Percentiles rank a stretch among this genome's conserved stretches.
Conservation (phyloP, 176 grass and related monocot species). For the Lolium perenne region DNA sequence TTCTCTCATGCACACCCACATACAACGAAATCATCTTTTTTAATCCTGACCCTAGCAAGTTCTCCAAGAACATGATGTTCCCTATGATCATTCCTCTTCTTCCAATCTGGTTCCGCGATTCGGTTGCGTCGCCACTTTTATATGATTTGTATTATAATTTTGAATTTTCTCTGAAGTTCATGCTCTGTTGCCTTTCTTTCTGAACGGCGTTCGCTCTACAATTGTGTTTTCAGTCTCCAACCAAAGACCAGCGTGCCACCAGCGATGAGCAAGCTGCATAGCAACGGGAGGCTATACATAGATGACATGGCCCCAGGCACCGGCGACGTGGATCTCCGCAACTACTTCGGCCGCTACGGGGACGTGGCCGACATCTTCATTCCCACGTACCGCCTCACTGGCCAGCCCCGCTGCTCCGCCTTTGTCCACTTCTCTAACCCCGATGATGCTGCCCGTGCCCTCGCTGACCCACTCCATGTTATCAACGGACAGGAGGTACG, state of each 20-base stretch:
- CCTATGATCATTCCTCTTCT: neutral
- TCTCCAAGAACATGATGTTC: no score
- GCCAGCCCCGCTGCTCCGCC: slow-evolving; percentile 29
- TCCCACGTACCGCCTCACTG: slow-evolving; percentile 32
- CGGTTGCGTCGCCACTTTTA: neutral
- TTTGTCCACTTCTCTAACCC: slow-evolving; percentile 44
- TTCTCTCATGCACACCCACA: neutral
- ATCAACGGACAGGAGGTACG: slow-evolving; percentile 16
- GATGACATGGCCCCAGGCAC: slow-evolving; percentile 36
- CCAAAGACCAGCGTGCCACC: neutral
- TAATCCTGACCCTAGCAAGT: no score
- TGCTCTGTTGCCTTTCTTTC: neutral
- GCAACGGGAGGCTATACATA: slow-evolving; percentile 41
- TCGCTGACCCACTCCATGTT: neutral
- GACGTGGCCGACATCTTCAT: slow-evolving; percentile 43
- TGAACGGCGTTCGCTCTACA: neutral
- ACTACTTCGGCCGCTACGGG: slow-evolving; percentile 47
- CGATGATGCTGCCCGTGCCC: neutral
- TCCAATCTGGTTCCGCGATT: neutral
- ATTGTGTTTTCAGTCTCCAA: neutral
- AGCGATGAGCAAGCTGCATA: neutral
- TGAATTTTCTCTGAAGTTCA: neutral
- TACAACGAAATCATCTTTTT: no score
- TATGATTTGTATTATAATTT: neutral
- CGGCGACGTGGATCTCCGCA: neutral